A percentile compares a stretch with the other conserved stretches of the same genome.
Conservation (phyloP, 2,329 filamentous ascomycete genomes). For the Cryphonectria parasitica region DNA sequence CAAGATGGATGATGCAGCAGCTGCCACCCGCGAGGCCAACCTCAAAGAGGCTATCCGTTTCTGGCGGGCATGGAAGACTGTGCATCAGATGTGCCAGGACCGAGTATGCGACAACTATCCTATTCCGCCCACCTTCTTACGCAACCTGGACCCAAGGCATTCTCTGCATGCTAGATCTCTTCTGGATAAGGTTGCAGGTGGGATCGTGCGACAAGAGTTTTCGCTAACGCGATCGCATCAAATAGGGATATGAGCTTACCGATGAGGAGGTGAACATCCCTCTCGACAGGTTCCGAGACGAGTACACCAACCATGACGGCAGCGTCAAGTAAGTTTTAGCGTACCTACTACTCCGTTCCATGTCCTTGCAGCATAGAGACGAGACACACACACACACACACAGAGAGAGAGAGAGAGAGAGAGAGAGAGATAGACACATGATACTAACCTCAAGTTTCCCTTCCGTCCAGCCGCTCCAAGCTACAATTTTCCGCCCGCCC, state of each 20-base stretch:
- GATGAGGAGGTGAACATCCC: constrained; percentile 88
- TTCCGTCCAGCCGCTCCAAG: constrained; percentile 67
- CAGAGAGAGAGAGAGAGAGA: not conserved
- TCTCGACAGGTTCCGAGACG: constrained; percentile 76
- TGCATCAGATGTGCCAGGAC: constrained; percentile 93
- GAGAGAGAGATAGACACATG: not conserved
- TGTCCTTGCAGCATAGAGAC: too few species aligned
- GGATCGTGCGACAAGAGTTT: constrained; percentile 4
- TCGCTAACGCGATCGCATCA: constrained; percentile 17
- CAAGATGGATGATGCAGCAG: constrained; percentile 49
- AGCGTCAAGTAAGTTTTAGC: constrained; percentile 68
- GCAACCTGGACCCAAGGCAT: constrained; percentile 18
- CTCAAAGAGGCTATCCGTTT: constrained; percentile 66
- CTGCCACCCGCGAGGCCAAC: constrained; percentile 44
- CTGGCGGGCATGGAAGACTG: constrained; percentile 92
- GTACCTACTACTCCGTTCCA: not conserved
- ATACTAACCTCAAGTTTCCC: not conserved
- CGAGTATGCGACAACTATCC: constrained; percentile 62
- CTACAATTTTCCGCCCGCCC: constrained; percentile 90
- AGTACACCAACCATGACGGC: constrained; percentile 75
- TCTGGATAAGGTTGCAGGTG: not conserved
- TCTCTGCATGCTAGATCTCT: not conserved
- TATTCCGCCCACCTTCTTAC: constrained; percentile 19
- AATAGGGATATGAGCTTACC: constrained; percentile 87
- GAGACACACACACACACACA: too few species aligned